Evolutionary conservation across 2,329 filamentous ascomycete genomes (phyloP).

Genomic region (Malbranchea cinnamomea): DNA sequence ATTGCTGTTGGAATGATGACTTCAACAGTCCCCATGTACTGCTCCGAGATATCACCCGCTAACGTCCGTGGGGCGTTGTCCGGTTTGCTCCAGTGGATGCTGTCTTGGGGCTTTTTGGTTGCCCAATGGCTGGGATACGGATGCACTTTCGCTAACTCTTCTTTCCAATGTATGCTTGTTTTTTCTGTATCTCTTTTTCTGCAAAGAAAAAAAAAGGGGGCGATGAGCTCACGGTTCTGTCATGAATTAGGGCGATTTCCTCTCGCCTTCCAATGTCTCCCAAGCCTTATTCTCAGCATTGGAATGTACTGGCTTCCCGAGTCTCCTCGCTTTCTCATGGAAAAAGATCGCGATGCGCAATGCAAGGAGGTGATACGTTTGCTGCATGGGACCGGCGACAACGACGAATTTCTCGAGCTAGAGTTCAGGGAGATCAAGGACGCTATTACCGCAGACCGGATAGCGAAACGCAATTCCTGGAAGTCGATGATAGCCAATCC

Average conservation of each 20-base stretch:
- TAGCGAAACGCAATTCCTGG: constrained; percentile 19
- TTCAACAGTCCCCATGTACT: constrained; percentile 34
- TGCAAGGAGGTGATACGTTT: constrained; percentile 20
- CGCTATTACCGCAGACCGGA: constrained; percentile 23
- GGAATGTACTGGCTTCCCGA: constrained; percentile 22
- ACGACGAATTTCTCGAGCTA: constrained; percentile 22
- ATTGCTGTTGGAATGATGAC: constrained; percentile 35
- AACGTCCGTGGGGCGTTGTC: constrained; percentile 25
- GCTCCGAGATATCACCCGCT: constrained; percentile 27
- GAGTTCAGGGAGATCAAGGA: constrained; percentile 29
- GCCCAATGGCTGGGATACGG: constrained; percentile 36
- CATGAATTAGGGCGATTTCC: constrained; percentile 25
- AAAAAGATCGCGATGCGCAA: constrained; percentile 21
- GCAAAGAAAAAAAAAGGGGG: too few relatives aligned
- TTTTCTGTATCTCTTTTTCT: too few relatives aligned
- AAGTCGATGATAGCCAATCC: constrained; percentile 28
- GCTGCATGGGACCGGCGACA: constrained; percentile 19
- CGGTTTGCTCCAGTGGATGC: constrained; percentile 32
- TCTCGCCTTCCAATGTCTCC: constrained; percentile 24
- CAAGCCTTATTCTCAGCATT: constrained; percentile 22
- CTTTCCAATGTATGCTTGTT: too few relatives aligned
- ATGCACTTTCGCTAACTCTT: constrained; percentile 23
- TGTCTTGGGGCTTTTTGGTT: constrained; percentile 29
- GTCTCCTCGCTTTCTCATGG: constrained; percentile 22
- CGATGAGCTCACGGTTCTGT: too few relatives aligned